Evolutionary conservation across 1,284 basidiomycete species (phyloP).

Genomic region (Apiotrichum gracile): DNA sequence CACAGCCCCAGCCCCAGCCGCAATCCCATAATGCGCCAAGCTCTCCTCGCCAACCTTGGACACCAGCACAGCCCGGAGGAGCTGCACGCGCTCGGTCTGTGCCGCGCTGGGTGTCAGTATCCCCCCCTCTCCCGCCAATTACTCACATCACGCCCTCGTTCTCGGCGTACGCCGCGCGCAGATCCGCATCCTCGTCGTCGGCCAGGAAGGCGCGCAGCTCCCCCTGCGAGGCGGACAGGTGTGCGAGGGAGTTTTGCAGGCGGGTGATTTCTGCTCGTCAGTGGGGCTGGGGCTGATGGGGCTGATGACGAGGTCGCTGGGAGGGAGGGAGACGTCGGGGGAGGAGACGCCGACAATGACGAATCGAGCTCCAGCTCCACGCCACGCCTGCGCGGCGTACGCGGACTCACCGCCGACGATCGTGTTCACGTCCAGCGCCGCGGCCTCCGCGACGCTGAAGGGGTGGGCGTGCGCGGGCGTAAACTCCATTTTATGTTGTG

Average conservation of each 20-base stretch:
- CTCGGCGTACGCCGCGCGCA: conserved; percentile 53
- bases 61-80: conserved; percentile 30
- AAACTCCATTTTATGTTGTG: background rate
- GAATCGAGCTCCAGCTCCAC: too few relatives aligned
- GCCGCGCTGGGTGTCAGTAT: conserved; percentile 23
- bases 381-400: background rate
- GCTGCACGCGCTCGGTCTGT: conserved; percentile 32
- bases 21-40: conserved; percentile 34
- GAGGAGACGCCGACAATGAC: too few relatives aligned
- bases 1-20: background rate
- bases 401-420: too few relatives aligned
- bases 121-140: too few relatives aligned
- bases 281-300: background rate
- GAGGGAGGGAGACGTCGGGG: background rate
- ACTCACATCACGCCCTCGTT: conserved; percentile 56
- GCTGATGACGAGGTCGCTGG: background rate
- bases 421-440: too few relatives aligned
- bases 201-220: conserved; percentile 53
- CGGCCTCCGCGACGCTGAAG: conserved; percentile 53
- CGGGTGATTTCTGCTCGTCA: conserved; percentile 63
- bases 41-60: conserved; percentile 36
- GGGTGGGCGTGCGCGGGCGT: background rate
- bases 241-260: conserved; percentile 63
- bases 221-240: conserved; percentile 59
- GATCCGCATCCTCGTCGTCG: conserved; percentile 44